phyloP scores from a whole-genome alignment of 75 land plant species.

The Selaginella tamariscina region DNA sequence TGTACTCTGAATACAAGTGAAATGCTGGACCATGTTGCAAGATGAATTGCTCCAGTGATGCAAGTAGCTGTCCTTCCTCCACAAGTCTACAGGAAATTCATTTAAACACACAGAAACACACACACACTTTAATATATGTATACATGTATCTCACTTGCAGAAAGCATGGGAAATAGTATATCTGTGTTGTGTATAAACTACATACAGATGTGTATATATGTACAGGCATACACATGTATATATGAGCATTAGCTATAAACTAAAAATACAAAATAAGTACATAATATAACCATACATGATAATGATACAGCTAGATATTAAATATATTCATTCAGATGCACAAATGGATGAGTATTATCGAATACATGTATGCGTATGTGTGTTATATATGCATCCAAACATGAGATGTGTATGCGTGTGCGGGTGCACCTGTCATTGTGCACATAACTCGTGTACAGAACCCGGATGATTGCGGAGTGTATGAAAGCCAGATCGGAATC shows the following conservation, averaged over 20 bases:
- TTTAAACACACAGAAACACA: not conserved
- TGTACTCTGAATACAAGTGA: slow-evolving; percentile 7
- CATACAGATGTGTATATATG: not conserved
- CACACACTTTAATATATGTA: no score
- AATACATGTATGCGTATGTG: not conserved
- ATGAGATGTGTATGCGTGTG: not conserved
- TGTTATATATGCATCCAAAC: not conserved
- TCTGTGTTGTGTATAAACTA: no score
- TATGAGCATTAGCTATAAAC: not conserved
- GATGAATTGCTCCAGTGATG: slow-evolving; percentile 67
- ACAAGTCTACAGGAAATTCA: slow-evolving; percentile 42
- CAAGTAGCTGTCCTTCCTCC: slow-evolving; percentile 52
- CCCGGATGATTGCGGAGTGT: slow-evolving; percentile 50
- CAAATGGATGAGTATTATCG: no score
- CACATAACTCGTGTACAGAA: slow-evolving; percentile 40
- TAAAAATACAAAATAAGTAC: no score
- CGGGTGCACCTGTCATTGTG: slow-evolving; percentile 52
- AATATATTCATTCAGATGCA: no score
- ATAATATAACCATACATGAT: no score
- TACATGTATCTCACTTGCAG: no score
- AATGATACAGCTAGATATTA: no score
- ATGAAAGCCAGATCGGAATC: slow-evolving; percentile 33
- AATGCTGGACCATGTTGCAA: slow-evolving; percentile 31
- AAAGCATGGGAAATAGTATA: no score
- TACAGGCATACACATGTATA: not conserved